Base-by-base conservation (phyloP, 1,284 basidiomycete genomes). In the Marasmius oreades region DNA sequence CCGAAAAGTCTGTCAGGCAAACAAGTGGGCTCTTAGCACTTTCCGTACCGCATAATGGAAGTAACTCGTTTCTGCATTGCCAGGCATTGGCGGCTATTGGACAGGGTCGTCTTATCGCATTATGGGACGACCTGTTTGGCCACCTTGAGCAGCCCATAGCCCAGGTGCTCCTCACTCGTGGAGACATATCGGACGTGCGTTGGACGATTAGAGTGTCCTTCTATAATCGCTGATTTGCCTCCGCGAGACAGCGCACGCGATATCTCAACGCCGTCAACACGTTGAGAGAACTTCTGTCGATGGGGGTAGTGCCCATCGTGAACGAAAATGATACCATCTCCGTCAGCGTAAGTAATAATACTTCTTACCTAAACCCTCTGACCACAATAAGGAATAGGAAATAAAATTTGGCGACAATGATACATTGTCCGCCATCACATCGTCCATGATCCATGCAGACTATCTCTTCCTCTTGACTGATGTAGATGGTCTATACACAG, bases 331-430 rank as follows among this genome's bases (percentile, higher is more conserved):
- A 98, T 69, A 97, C 95, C 0, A 86, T 98, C 18, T 95, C 93
- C 20, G 95, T 98, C 57, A 93, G 91, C 73, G 93, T 95, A 68
- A 70, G 89, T 83, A 11, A 4, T 53, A 6, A 6, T 26, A 2
- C 34, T 46, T 37, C 42, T 42, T 24, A 39, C 10, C 20, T n/a
- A 12, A 31, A 48, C 5, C 53, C 42, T n/a, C 43, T 33, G 55
- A 31, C 3, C 8, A 44, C 20, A 23, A 14, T n/a, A 51, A 39
- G 18, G 3, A 18, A 10, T 64, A 94, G 92, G 96, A 99, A 87
- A 97, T 99, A 64, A 96, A 96, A 88, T 99, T 99, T 67, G 96
- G 97, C 52, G 97, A 99, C 75, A 99, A 99, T 69, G 97, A 99
- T 69, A 98, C 96, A 0, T 77, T 99, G 18, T 98, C 95, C 26